Percentiles rank a stretch among this genome's conserved stretches.
Conservation (phyloP, 164 flowering plant genomes). For the Liriodendron chinense region DNA sequence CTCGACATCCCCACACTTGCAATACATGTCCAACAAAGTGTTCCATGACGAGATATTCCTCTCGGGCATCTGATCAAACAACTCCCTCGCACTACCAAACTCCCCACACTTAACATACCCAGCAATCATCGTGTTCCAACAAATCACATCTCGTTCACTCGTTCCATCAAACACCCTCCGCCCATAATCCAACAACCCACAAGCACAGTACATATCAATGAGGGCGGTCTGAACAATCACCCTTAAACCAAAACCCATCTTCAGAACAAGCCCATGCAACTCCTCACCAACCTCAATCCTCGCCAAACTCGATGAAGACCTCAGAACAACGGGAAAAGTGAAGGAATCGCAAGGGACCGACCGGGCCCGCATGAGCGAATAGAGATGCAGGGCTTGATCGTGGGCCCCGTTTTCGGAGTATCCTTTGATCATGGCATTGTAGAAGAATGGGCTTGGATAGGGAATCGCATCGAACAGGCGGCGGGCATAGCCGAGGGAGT, state of each 20-base stretch:
- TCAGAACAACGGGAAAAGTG: constrained; percentile 29
- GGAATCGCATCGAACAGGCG: constrained; percentile 18
- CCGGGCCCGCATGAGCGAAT: constrained; percentile 21
- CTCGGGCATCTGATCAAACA: constrained; percentile 27
- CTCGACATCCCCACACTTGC: constrained; percentile 26
- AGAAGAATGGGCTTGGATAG: constrained; percentile 24
- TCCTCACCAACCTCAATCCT: constrained; percentile 18
- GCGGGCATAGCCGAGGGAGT: constrained; percentile 21
- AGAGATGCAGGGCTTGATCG: constrained; percentile 16
- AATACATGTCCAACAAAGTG: constrained; percentile 26
- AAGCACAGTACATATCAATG: constrained; percentile 24
- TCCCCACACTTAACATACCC: constrained; percentile 27
- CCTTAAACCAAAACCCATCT: constrained; percentile 10
- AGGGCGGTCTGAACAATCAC: constrained; percentile 24
- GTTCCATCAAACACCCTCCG: constrained; percentile 22
- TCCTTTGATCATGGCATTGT: constrained; percentile 37
- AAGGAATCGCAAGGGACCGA: constrained; percentile 23
- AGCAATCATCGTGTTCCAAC: constrained; percentile 34
- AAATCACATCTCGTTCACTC: constrained; percentile 25
- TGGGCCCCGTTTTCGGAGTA: constrained; percentile 18
- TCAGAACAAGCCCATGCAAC: constrained; percentile 26
- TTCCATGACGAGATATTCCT: constrained; percentile 30
- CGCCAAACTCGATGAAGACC: constrained; percentile 15
- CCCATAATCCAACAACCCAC: constrained; percentile 13
- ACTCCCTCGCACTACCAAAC: constrained; percentile 13